phyloP scores from a whole-genome alignment of 441 rosid genomes.

The Arabidopsis lyrata region DNA sequence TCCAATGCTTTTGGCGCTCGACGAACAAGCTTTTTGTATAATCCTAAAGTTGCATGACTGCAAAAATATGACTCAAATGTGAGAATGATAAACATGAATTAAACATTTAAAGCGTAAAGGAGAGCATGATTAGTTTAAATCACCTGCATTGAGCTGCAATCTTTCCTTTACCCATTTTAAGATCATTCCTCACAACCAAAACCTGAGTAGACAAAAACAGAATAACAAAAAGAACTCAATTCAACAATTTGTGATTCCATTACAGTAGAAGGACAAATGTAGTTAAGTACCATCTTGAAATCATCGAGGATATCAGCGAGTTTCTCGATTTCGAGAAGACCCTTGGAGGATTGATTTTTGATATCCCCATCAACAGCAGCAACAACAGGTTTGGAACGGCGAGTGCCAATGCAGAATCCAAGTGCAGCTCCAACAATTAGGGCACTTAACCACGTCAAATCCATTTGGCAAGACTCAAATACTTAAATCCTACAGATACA shows the following conservation, averaged over 20 bases:
- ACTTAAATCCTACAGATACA: constrained; percentile 13
- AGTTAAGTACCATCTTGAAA: constrained; percentile 77
- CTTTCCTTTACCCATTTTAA: constrained; percentile 99
- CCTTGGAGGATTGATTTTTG: constrained; percentile 54
- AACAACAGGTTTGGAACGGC: constrained; percentile 47
- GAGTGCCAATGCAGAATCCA: constrained; percentile 80
- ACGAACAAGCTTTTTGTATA: constrained; percentile 76
- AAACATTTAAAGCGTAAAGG: not conserved
- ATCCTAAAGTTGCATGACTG: constrained; percentile 98
- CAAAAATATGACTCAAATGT: not conserved
- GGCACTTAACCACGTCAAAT: constrained; percentile 79
- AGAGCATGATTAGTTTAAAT: not conserved
- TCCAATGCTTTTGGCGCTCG: constrained; percentile 87
- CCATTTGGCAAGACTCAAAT: constrained; percentile 51
- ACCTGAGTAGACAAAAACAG: constrained; percentile 55
- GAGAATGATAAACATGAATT: not conserved
- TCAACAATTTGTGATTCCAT: constrained; percentile 16
- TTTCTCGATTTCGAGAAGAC: constrained; percentile 77
- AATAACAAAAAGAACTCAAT: not conserved
- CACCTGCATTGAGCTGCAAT: constrained; percentile 99
- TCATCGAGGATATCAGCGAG: constrained; percentile 85
- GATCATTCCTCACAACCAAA: constrained; percentile 93
- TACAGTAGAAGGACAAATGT: not conserved
- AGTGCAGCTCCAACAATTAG: constrained; percentile 83
- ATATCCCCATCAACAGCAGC: constrained; percentile 37